Percentiles rank a stretch among this genome's conserved stretches.
These are phyloP conservation scores for Gyromitra esculenta DNA, from an alignment of 2,329 filamentous ascomycete genomes.

Conservation along the genomic window DNA sequence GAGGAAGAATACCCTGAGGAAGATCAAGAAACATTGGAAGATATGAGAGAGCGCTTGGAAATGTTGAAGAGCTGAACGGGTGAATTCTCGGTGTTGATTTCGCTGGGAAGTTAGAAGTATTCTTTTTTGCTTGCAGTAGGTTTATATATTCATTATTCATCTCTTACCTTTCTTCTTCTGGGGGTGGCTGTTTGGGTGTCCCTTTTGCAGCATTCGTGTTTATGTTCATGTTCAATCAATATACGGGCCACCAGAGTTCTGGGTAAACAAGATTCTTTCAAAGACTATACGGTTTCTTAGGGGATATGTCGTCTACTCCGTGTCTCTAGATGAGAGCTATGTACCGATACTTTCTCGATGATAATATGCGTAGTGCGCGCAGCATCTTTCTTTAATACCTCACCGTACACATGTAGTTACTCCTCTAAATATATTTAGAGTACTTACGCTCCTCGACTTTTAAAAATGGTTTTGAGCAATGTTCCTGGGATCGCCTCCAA, in stretches of 20 bases:
- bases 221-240: conserved; percentile 18
- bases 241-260: conserved; percentile 24
- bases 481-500: neutral
- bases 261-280: neutral
- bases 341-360: conserved; percentile 8
- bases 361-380: conserved; percentile 6
- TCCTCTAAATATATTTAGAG: neutral
- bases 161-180: conserved; percentile 20
- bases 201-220: conserved; percentile 33
- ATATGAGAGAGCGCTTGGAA: conserved; percentile 92
- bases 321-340: conserved; percentile 37
- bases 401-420: neutral
- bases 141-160: conserved; percentile 38
- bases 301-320: conserved; percentile 17
- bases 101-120: conserved; percentile 3
- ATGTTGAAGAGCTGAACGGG: conserved; percentile 80
- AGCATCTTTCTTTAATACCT: neutral
- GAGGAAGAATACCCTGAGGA: conserved; percentile 71
- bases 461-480: neutral
- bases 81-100: neutral
- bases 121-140: conserved; percentile 30
- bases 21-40: conserved; percentile 87
- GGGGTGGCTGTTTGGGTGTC: conserved; percentile 33
- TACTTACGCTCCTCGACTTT: neutral
- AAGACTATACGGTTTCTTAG: conserved; percentile 3